Evolutionary conservation across 805 yeast species (phyloP).

Genomic region (Candida incommunis): DNA sequence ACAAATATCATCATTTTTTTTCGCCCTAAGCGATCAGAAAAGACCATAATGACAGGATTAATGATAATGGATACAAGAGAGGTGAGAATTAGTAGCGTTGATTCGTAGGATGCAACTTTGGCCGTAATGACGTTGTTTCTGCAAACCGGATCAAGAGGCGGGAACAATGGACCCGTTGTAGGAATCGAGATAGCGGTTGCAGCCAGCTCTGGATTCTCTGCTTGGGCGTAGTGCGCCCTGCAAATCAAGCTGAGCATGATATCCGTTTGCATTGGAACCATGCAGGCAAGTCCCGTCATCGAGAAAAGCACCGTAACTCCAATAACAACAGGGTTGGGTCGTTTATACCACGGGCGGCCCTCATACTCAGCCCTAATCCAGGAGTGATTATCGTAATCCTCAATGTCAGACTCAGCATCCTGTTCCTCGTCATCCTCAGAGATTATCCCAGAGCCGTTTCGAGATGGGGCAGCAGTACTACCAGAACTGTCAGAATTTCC

Average conservation of each 20-base stretch:
- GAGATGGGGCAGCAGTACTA: too few species aligned
- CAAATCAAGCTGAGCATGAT: constrained; percentile 12
- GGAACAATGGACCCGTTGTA: background rate
- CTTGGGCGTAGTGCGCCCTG: constrained; percentile 6
- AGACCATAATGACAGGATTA: constrained; percentile 36
- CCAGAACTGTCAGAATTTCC: too few species aligned
- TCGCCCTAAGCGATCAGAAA: constrained; percentile 34
- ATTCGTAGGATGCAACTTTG: constrained; percentile 10
- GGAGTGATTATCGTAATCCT: background rate
- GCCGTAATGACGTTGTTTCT: constrained; percentile 9
- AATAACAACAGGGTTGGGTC: background rate
- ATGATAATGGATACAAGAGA: constrained; percentile 9
- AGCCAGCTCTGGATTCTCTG: background rate
- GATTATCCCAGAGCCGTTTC: too few species aligned
- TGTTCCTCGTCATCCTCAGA: background rate
- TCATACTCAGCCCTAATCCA: background rate
- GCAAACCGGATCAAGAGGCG: constrained; percentile 9
- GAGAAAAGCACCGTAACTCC: background rate
- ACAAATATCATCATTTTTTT: background rate
- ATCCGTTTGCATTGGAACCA: constrained; percentile 5
- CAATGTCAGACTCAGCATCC: too few species aligned
- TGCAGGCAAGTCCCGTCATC: background rate
- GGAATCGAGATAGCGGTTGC: background rate
- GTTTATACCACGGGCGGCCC: background rate
- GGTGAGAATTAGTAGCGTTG: constrained; percentile 6